Base-by-base conservation (phyloP, 1,284 basidiomycete genomes). In the Malassezia slooffiae region DNA sequence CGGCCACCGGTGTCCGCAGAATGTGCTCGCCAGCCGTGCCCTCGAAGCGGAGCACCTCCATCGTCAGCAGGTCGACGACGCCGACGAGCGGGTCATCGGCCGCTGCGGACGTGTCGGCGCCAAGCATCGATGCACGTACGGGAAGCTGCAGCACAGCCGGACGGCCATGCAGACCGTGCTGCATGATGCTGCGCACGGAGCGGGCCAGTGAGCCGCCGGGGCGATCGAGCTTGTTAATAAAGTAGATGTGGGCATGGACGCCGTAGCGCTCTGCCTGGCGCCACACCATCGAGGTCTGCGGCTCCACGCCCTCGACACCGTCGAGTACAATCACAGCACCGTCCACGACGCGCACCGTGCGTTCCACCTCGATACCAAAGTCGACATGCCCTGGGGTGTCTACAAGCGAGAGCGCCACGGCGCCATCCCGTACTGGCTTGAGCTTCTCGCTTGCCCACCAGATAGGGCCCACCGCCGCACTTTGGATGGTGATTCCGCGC, bases 281-380 rank as follows among this genome's bases (percentile, higher is more conserved):
- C 87, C 85, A 90, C 20, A 89, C 86, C 34, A 82, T 83, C 60
- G 80, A 83, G 0, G 86, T 90, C 66, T 90, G 86, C 5, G 83
- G 78, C 70, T 90, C 86, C 1, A 89, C 86, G 4, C 86, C 86
- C 70, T 89, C 87, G 0, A 90, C 86, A 0, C 84, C 83, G 67
- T 90, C 86, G 27, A 90, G 79, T 15, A 90, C 72, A 13, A 90
- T 82, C 12, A 90, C 80, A 4, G 85, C 84, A 46, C 87, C 87
- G 58, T 90, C 86, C 2, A 88, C 80, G 8, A 90, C 82, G 13
- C 86, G 78, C 60, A 86, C 85, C 11, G 86, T 85, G 56, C 85
- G 83, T 69, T 89, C 87, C 9, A 90, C 87, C 60, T 90, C 86
- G 82, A 90, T 88, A 2, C 85, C 86, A 71, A 90, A 90, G 70